Conservation (phyloP, 768 basidiomycete genomes). For the Leccinum barrowsii region DNA sequence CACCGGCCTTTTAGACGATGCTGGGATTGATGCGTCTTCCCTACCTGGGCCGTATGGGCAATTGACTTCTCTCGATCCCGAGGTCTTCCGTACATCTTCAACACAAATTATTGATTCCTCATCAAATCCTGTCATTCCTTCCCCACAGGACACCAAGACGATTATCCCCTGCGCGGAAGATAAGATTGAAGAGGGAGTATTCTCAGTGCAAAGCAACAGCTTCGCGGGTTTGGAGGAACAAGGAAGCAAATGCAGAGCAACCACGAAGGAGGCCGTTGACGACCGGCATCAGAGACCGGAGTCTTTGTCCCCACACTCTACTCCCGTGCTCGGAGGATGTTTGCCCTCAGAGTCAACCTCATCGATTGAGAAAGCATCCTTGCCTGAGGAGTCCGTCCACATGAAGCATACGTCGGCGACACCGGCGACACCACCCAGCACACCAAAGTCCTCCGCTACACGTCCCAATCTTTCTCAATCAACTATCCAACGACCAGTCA, state of each 20-base stretch:
- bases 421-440: constrained; percentile 20
- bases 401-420: constrained; percentile 12
- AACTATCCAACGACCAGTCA: constrained; percentile 24
- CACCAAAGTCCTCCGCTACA: constrained; percentile 9
- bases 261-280: not conserved
- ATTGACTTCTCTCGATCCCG: not conserved
- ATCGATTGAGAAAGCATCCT: constrained; percentile 10
- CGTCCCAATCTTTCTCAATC: constrained; percentile 18
- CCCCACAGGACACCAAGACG: not conserved
- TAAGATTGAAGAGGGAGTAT: not conserved
- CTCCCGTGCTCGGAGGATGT: constrained; percentile 37
- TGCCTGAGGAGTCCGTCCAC: constrained; percentile 4
- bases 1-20: not conserved
- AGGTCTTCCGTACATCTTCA: not conserved
- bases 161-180: not conserved
- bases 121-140: not conserved
- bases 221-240: not conserved
- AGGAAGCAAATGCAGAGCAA: constrained; percentile 36
- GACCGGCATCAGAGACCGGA: constrained; percentile 42
- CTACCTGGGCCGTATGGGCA: constrained; percentile 4
- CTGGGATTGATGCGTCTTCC: constrained; percentile 4
- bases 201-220: not conserved
- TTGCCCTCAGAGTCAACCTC: constrained; percentile 21
- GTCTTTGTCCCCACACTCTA: constrained; percentile 61
- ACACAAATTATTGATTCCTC: constrained; percentile 6